Base-by-base conservation (phyloP, 805 yeast species). In the Schizosaccharomyces cryophilus region DNA sequence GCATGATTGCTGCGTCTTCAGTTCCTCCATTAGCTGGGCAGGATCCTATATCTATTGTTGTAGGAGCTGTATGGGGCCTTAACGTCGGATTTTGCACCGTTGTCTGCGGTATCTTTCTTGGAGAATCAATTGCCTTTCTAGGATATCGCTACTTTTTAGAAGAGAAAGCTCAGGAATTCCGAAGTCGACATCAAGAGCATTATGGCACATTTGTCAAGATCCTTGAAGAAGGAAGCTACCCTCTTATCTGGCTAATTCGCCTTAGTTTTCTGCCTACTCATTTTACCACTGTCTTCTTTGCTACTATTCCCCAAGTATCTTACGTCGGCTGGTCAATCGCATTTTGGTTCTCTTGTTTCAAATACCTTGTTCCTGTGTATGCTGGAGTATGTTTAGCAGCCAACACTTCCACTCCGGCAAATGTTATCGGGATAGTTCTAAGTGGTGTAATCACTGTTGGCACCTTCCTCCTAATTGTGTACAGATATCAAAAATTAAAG, bases 171-270 rank as follows among this genome's bases (percentile, higher is more conserved):
- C 30, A 31, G 9, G 60, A 35, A 35, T 56, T 56, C 17, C 60
- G 47, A 17, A 17, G n/a, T 5, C 38, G 15, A 4, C 60, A 56
- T 56, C 45, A 40, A 21, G 42, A 56, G 42, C 42, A 56, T 56
- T 56, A 56, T 30, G 60, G 60, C 7, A 56, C 47, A 15, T 56
- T 56, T 40, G 60, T 56, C 42, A 24, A 35, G n/a, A 35, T 56
- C n/a, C 19, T 56, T 56, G 60, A 56, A 35, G 47, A 56, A 40
- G 60, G 60, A n/a, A 40, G 60, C 21, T 56, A 56, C 21, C 47
- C 60, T n/a, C 42, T 56, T 17, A 40, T 56, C 2, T 56, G 42
- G 42, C 47, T 56, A 5, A 56, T 56, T 26, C 42, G 60, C 9
- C 26, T 56, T 15, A 56, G 60, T n/a, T 35, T 40, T 40, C 21